These are phyloP conservation scores for Penicillium lividum DNA, from an alignment of 495 filamentous ascomycete species.

Conservation along the genomic window DNA sequence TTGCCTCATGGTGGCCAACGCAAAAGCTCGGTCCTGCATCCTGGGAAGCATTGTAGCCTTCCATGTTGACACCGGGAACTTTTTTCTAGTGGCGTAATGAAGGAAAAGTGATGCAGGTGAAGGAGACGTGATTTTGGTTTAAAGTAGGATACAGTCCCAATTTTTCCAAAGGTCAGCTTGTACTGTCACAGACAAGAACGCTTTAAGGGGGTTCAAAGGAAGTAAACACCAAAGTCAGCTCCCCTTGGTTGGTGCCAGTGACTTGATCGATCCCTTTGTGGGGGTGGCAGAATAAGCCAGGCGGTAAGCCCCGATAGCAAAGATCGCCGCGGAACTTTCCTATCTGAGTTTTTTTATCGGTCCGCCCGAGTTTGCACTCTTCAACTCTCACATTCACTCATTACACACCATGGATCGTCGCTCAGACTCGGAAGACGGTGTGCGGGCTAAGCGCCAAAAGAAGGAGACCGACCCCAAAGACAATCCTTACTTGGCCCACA, in stretches of 20 bases:
- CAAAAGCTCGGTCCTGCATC: slow-evolving; percentile 67
- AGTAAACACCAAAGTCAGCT: slow-evolving; percentile 3
- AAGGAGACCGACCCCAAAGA: slow-evolving; percentile 54
- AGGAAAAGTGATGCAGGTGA: slow-evolving; percentile 1
- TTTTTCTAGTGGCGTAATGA: slow-evolving; percentile 12
- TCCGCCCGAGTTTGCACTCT: slow-evolving; percentile 23
- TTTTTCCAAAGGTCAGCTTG: too few relatives aligned
- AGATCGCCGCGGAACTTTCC: slow-evolving; percentile 34
- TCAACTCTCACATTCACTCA: slow-evolving; percentile 17
- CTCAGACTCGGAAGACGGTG: slow-evolving; percentile 43
- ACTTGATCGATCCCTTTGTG: slow-evolving; percentile 27
- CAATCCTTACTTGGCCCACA: slow-evolving; percentile 92
- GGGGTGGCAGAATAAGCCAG: slow-evolving; percentile 30
- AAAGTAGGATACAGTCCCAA: neutral
- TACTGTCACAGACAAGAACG: neutral
- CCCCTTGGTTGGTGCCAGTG: slow-evolving; percentile 16
- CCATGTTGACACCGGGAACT: slow-evolving; percentile 37
- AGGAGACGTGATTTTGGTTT: neutral
- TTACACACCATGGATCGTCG: slow-evolving; percentile 42
- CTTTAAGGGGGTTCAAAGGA: neutral
- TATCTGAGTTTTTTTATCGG: slow-evolving; percentile 37
- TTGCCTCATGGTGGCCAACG: slow-evolving; percentile 81
- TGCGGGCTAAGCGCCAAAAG: slow-evolving; percentile 51
- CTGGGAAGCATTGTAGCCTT: slow-evolving; percentile 46
- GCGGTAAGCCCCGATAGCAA: slow-evolving; percentile 40